These are phyloP conservation scores for Flaveria sonorensis DNA, from an alignment of 129 eudicot species.

Conservation along the genomic window DNA sequence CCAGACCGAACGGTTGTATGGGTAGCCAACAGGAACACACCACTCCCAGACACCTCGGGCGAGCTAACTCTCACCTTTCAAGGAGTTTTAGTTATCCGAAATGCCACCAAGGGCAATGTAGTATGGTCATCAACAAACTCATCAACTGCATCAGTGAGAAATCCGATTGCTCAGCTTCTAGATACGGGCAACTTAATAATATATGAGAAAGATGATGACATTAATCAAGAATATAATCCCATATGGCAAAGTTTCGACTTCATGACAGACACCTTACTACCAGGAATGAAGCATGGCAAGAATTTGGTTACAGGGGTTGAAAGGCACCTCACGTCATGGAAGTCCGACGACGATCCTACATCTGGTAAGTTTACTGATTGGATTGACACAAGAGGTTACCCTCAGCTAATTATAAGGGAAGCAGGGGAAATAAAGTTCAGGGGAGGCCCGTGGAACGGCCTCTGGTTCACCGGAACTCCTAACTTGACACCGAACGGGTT, in stretches of 20 bases:
- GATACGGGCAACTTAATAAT: conserved; percentile 18
- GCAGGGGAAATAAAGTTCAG: background rate
- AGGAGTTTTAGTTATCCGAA: background rate
- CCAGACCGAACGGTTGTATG: conserved; percentile 7
- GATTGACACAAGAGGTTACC: conserved; percentile 3
- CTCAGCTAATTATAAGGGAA: background rate
- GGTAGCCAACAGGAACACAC: conserved; percentile 26
- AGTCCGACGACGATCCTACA: conserved; percentile 10
- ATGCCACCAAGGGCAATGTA: background rate
- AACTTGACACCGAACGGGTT: background rate
- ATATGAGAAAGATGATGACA: background rate
- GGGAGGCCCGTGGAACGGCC: conserved; percentile 10
- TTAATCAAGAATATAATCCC: background rate
- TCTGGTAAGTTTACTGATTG: background rate
- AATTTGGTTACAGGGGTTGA: background rate
- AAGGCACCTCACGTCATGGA: conserved; percentile 20
- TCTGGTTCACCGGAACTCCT: background rate
- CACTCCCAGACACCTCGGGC: background rate
- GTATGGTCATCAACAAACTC: background rate
- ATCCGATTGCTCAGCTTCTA: conserved; percentile 7
- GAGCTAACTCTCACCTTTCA: conserved; percentile 11
- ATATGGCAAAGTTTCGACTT: conserved; percentile 20
- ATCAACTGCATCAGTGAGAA: background rate
- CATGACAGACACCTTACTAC: conserved; percentile 3
- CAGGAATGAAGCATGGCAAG: conserved; percentile 12